phyloP scores from a whole-genome alignment of 192 early-diverging fungal species.

The Entrophospora sp. region DNA sequence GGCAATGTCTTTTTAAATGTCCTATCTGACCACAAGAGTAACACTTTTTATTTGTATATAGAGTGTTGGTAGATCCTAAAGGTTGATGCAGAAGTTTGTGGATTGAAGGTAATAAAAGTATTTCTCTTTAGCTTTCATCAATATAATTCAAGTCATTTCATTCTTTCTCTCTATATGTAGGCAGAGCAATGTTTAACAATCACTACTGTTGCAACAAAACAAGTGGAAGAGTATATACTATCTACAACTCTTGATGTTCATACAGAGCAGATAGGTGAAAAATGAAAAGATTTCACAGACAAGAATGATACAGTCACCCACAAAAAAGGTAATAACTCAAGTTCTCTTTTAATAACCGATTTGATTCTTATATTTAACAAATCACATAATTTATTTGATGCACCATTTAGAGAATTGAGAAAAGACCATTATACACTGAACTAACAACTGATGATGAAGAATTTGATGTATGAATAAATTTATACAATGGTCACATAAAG shows the following conservation, averaged over 20 bases:
- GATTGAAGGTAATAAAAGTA: constrained; percentile 3
- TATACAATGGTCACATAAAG: constrained; percentile 20
- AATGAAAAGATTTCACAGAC: constrained; percentile 16
- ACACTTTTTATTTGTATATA: too few relatives aligned
- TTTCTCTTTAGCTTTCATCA: not conserved
- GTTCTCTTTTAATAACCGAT: constrained; percentile 18
- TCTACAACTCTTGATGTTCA: not conserved
- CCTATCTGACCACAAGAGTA: too few relatives aligned
- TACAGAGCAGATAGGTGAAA: constrained; percentile 18
- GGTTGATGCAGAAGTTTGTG: constrained; percentile 6
- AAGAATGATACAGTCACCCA: constrained; percentile 14
- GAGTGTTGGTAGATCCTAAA: too few relatives aligned
- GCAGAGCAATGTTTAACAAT: constrained; percentile 1
- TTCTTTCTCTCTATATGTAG: not conserved
- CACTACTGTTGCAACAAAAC: constrained; percentile 5
- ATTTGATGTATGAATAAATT: constrained; percentile 17
- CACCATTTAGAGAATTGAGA: constrained; percentile 18
- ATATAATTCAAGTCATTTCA: constrained; percentile 10
- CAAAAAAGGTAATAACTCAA: constrained; percentile 18
- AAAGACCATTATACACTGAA: constrained; percentile 18
- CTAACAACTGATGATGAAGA: constrained; percentile 16
- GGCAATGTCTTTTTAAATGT: too few relatives aligned
- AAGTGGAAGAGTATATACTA: not conserved
- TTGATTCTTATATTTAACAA: constrained; percentile 20
- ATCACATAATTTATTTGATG: too few relatives aligned